Evolutionary conservation across 805 yeast genomes (phyloP).

Genomic region (Blastobotrys terrestris): DNA sequence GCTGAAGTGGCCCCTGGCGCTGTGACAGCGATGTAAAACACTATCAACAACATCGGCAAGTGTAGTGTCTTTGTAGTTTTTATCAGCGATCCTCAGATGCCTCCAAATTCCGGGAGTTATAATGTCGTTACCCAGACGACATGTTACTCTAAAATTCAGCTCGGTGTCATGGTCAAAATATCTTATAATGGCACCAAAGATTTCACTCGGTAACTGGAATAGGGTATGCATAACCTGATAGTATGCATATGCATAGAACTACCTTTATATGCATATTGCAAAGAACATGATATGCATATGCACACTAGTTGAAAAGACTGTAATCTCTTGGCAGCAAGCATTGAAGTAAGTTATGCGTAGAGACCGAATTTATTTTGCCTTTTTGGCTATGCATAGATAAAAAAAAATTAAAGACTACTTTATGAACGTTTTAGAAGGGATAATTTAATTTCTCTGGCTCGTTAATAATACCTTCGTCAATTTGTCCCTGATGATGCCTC

Average conservation of each 20-base stretch:
- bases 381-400: too few species aligned
- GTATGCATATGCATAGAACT: too few species aligned
- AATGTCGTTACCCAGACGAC: not conserved
- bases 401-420: too few species aligned
- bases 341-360: too few species aligned
- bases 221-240: too few species aligned
- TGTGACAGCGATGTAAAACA: too few species aligned
- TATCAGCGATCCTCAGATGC: not conserved
- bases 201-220: not conserved
- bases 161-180: not conserved
- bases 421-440: not conserved
- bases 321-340: not conserved
- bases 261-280: too few species aligned
- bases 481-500: not conserved
- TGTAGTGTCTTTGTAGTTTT: not conserved
- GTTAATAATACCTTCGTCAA: not conserved
- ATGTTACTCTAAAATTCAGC: not conserved
- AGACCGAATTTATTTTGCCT: too few species aligned
- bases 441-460: not conserved
- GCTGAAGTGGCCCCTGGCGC: too few species aligned
- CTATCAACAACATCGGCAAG: not conserved
- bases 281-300: too few species aligned
- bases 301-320: not conserved
- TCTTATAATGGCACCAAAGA: not conserved
- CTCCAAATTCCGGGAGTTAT: not conserved